Evolutionary conservation across 371 early-diverging fungal species (phyloP), one percentile per base, ranked within the genome.

Genomic region (Apophysomyces ossiformis): DNA sequence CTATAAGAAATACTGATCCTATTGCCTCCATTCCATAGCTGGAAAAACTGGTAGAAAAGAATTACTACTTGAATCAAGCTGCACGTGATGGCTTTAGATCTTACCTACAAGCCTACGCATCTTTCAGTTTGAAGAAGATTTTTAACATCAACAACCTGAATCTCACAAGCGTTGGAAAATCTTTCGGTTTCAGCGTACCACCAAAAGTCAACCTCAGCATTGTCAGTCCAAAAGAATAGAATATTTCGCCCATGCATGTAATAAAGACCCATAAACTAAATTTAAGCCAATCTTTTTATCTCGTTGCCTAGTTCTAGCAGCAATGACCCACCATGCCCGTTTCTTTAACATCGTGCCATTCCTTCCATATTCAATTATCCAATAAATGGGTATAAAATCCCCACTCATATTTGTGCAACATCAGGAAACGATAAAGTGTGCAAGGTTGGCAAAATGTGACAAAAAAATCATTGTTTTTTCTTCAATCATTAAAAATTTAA

Each of bases 61-160:
- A 99, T 87, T 98, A 95, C 78, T 99, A 98, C 79, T 86, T 99
- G n/a, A 93, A 98, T 85, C 90, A 93, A 75, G 93, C 94, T n/a
- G 99, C 99, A n/a, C 92, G 93, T 64, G 97, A 98, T 72, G 99
- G 97, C 2, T 99, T 93, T 83, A 90, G 96, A 69, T 94, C 96
- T 43, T 99, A 98, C 76, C 81, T 99, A 37, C 96, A 95, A 78
- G 92, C 98, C n/a, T 99, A 99, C 72, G 95, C 98, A 15, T 93
- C 95, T 18, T 98, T 96, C 77, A 92, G 94, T 66, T 90, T 95
- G 56, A 99, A 99, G 82, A 89, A 91, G 58, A 97, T 96, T 60
- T 99, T 98, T 76, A 90, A 97, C 64, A 94, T 99, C 64, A 90
- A 93, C 74, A 82, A 84, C 58, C 83, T 99, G 74, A 98, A 99